These are phyloP conservation scores for Euptelea pleiosperma DNA, from an alignment of 164 flowering plant genomes.

Conservation along the genomic window DNA sequence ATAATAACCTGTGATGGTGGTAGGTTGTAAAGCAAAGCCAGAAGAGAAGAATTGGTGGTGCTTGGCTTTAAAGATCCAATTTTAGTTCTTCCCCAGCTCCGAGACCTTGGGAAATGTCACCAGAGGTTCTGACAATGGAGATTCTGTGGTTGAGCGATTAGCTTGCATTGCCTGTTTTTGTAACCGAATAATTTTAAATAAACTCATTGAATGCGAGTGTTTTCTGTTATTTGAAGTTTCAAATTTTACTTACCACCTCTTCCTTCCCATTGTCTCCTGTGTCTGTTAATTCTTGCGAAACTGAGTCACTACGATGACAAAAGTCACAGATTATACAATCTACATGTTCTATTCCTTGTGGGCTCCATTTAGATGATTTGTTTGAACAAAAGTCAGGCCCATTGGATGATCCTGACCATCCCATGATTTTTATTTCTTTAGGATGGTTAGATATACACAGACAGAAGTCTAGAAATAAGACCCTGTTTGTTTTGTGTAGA, in stretches of 20 bases:
- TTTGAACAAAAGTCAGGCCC: too few relatives aligned
- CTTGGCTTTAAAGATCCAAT: conserved; percentile 13
- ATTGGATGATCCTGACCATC: too few relatives aligned
- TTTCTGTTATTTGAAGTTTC: not conserved
- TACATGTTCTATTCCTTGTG: not conserved
- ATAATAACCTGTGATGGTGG: conserved; percentile 5
- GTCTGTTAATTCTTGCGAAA: too few relatives aligned
- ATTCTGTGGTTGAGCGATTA: conserved; percentile 1
- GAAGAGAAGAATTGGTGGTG: conserved; percentile 5
- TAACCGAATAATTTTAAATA: conserved; percentile 4
- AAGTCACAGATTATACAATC: too few relatives aligned
- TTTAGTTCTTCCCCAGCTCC: conserved; percentile 10
- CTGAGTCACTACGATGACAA: too few relatives aligned
- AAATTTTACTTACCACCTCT: conserved; percentile 2
- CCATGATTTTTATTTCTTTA: too few relatives aligned
- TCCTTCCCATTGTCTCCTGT: too few relatives aligned
- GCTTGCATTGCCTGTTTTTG: not conserved
- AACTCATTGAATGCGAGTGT: conserved; percentile 2
- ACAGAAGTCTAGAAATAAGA: too few relatives aligned
- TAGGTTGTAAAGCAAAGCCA: conserved; percentile 29
- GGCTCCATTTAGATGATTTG: too few relatives aligned
- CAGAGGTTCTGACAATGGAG: conserved; percentile 15
- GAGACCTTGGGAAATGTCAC: conserved; percentile 1
- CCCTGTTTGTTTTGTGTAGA: too few relatives aligned
- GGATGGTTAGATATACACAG: too few relatives aligned